A percentile compares a stretch with the other conserved stretches of the same genome.
These are phyloP conservation scores for Trichoderma breve DNA, from an alignment of 2,329 filamentous ascomycete genomes.

Conservation along the genomic window DNA sequence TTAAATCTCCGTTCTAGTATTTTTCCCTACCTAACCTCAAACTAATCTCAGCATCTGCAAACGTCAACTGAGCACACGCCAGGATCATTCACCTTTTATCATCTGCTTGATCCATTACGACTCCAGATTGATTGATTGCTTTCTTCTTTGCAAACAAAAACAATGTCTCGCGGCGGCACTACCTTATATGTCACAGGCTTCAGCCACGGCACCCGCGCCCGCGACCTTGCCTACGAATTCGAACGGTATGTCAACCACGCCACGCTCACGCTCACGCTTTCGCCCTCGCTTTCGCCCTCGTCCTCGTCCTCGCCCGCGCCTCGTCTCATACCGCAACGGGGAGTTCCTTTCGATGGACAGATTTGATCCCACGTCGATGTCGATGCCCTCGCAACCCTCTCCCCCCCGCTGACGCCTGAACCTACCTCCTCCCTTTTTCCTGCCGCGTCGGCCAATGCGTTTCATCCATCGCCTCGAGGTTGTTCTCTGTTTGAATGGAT, in stretches of 20 bases:
- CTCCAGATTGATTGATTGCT: background rate
- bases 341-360: constrained; percentile 28
- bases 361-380: constrained; percentile 26
- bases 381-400: constrained; percentile 25
- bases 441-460: constrained; percentile 29
- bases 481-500: constrained; percentile 29
- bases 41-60: background rate
- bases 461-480: constrained; percentile 29
- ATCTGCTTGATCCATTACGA: background rate
- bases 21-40: background rate
- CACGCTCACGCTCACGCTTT: constrained; percentile 23
- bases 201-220: constrained; percentile 95
- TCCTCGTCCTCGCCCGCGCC: constrained; percentile 35
- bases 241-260: constrained; percentile 89
- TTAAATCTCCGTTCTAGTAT: background rate
- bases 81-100: background rate
- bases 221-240: constrained; percentile 99
- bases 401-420: constrained; percentile 26
- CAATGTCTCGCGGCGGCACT: constrained; percentile 88
- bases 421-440: constrained; percentile 23
- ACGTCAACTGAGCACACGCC: background rate
- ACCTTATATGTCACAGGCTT: constrained; percentile 99
- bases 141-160: constrained; percentile 7
- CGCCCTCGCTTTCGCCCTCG: constrained; percentile 39
- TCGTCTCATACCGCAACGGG: constrained; percentile 30